phyloP scores from a whole-genome alignment of 2,329 filamentous ascomycete species.

The Aspergillus uvarum region DNA sequence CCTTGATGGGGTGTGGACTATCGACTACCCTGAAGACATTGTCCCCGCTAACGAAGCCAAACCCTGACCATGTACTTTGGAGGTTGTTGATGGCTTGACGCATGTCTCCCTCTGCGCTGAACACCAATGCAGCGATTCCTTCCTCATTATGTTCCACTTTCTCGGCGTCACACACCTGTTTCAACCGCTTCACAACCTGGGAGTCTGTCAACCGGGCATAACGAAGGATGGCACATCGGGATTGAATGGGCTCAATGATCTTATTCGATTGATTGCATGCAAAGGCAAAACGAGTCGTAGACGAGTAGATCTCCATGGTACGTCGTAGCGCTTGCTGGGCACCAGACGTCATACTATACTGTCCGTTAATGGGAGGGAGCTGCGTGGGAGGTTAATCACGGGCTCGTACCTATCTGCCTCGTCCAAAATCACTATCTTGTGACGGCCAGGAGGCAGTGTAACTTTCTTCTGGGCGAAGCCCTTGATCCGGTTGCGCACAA shows the following conservation, averaged over 20 bases:
- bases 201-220: slow-evolving; percentile 90
- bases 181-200: slow-evolving; percentile 84
- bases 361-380: not conserved
- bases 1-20: slow-evolving; percentile 94
- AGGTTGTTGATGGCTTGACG: slow-evolving; percentile 98
- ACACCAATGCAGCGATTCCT: slow-evolving; percentile 91
- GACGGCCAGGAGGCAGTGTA: slow-evolving; percentile 81
- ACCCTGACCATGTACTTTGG: slow-evolving; percentile 88
- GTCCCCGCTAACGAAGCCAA: slow-evolving; percentile 94
- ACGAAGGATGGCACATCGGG: slow-evolving; percentile 89
- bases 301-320: slow-evolving; percentile 98
- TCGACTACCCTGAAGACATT: slow-evolving; percentile 99
- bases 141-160: slow-evolving; percentile 89
- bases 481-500: slow-evolving; percentile 96
- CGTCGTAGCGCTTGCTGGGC: slow-evolving; percentile 91
- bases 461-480: slow-evolving; percentile 99
- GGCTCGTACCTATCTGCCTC: slow-evolving; percentile 75
- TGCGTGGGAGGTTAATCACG: not conserved
- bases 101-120: slow-evolving; percentile 98
- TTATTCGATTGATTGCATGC: slow-evolving; percentile 99
- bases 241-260: slow-evolving; percentile 98
- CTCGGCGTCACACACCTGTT: slow-evolving; percentile 92
- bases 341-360: slow-evolving; percentile 79
- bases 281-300: slow-evolving; percentile 94
- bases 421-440: slow-evolving; percentile 96